Evolutionary conservation across 228 moss, liverwort and hornwort genomes (phyloP), one percentile per base, ranked within the genome.

Genomic region (Sphagnum fallax): DNA sequence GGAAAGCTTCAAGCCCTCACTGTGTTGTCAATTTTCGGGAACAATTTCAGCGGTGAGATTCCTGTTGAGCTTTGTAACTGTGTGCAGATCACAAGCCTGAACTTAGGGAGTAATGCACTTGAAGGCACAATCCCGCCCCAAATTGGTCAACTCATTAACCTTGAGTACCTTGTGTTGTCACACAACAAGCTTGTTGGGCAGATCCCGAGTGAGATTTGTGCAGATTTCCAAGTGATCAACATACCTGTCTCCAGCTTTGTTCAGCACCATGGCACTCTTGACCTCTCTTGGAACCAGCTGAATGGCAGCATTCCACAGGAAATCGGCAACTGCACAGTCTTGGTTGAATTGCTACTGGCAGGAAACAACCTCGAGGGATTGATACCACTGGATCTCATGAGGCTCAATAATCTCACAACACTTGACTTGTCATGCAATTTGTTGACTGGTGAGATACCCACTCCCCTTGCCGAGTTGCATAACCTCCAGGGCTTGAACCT

Each of bases 181-280:
- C 68, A 73, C 51, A 87, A 87, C 72, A 73, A 47, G 48, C 76
- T 83, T 1, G 76, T 65, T 53, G 87, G 87, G 61, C 53, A 72
- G 57, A 78, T 87, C 47, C 87, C 87, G 4, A 73, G 15, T 49
- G 83, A 76, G 70, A 87, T 92, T 62, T 83, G 81, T 76, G 64
- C 76, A 32, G 81, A 76, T 67, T 85, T 83, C 70, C 81, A 80
- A 69, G 85, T 85, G 65, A 68, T 85, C 55, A 65, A 76, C 62
- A 83, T 75, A 63, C 81, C 81, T 64, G 72, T 78, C 48, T 89
- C 90, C 6, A 92, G 90, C 63, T 95, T 90, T 63, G 65, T 95
- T 52, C 92, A 95, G 76, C 90, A 95, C 62, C 95, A 89, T 16
- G 92, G 90, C 65, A 78, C 72, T 47, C 65, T 87, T 71, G 87